Base-by-base conservation (phyloP, 2,329 filamentous ascomycete genomes). In the Fusarium keratoplasticum region DNA sequence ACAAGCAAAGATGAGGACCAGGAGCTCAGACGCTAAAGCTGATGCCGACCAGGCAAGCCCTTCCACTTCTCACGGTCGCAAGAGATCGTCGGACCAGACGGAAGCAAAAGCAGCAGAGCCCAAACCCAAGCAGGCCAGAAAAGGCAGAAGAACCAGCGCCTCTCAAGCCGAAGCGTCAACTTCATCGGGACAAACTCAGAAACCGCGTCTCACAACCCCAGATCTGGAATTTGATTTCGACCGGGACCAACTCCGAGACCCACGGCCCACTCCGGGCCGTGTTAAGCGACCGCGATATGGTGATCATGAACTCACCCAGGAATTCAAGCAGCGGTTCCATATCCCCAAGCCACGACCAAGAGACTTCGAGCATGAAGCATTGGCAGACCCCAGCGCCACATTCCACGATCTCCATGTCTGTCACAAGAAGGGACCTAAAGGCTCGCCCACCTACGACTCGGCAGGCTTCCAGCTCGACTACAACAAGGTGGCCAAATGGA, bases 401-500 rank as follows among this genome's bases (percentile, higher is more conserved):
- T 73, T 69, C 10, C 69, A 74, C 20, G 27, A 77, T 16, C 25
- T 77, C 0, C 2, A 73, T 9, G 25, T 72, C 11, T 77, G 75
- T n/a, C 62, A 68, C n/a, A 63, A 68, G 11, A 76, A 76, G 31
- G 71, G 71, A 4, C 61, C 63, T 1, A 25, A 76, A 10, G 75
- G 75, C 3, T 55, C 65, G 0, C 71, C 75, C 0, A 67, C 71
- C 2, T 77, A 76, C 5, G 71, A 77, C 20, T 7, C 5, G 0
- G 71, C 55, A 0, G 73, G 75, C 2, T 77, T 71, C 18, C 69
- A 77, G 40, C 67, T 77, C 1, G 75, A 77, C 20, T 76, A 66
- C 38, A 18, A 66, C 0, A 77, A 77, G 18, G 71, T 77, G 0
- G 47, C 47, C 5, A 40, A 61, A 13, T 67, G 59, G 64, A 76